These are phyloP conservation scores for Vicia villosa DNA, from an alignment of 306 rosid species.

Conservation along the genomic window DNA sequence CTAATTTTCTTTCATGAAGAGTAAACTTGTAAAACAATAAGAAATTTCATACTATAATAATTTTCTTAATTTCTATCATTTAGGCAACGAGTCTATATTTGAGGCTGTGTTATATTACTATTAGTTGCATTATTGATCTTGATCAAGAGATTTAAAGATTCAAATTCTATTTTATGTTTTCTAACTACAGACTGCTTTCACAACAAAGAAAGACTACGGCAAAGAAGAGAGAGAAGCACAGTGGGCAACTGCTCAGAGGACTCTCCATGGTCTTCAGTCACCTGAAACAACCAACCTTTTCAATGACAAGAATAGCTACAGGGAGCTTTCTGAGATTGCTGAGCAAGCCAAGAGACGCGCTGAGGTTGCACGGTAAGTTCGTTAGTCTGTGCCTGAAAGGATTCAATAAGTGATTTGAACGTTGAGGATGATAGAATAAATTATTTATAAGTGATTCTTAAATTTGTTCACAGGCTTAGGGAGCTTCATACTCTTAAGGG, in stretches of 20 bases:
- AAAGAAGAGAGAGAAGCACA: constrained; percentile 99
- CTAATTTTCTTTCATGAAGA: not conserved
- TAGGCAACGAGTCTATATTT: not conserved
- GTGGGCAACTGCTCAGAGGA: constrained; percentile 98
- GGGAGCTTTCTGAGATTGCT: constrained; percentile 98
- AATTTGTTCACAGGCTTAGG: constrained; percentile 67
- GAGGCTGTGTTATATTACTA: not conserved
- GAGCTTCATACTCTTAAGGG: constrained; percentile 91
- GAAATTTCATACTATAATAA: not conserved
- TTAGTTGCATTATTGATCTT: constrained; percentile 7
- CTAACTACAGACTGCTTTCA: constrained; percentile 84
- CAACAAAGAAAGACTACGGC: constrained; percentile 97
- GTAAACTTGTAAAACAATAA: not conserved
- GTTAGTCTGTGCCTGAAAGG: not conserved
- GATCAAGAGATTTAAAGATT: constrained; percentile 24
- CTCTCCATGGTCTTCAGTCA: constrained; percentile 97
- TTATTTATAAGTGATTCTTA: constrained; percentile 6
- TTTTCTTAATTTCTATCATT: not conserved
- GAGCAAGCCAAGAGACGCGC: constrained; percentile 98
- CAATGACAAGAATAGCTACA: constrained; percentile 65
- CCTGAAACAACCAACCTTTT: constrained; percentile 68
- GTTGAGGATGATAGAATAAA: constrained; percentile 2
- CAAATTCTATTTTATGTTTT: constrained; percentile 14
- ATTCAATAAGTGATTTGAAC: constrained; percentile 11
- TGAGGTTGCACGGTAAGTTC: constrained; percentile 89